Conservation (phyloP, 2,329 filamentous ascomycete genomes). For the Aspergillus vadensis region DNA sequence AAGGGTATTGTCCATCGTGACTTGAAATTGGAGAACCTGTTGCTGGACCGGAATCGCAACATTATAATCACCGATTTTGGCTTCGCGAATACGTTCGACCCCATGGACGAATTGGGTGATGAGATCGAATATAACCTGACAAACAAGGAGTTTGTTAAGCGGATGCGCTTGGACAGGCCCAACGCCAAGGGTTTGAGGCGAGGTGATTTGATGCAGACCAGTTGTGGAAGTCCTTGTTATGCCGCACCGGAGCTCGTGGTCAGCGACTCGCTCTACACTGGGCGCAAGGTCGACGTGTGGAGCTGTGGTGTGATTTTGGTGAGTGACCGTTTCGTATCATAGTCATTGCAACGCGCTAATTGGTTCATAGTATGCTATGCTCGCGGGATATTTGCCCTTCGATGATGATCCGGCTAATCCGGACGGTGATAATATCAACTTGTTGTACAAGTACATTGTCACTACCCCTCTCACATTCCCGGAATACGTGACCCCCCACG, state of each 20-base stretch:
- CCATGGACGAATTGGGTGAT: slow-evolving; percentile 80
- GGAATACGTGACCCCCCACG: slow-evolving; percentile 97
- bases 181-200: slow-evolving; percentile 74
- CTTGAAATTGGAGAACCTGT: slow-evolving; percentile 91
- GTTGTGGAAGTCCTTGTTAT: slow-evolving; percentile 97
- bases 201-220: slow-evolving; percentile 98
- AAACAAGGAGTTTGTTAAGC: slow-evolving; percentile 86
- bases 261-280: slow-evolving; percentile 95
- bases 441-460: slow-evolving; percentile 98
- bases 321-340: slow-evolving; percentile 44
- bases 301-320: slow-evolving; percentile 98
- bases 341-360: background rate
- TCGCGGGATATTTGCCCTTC: slow-evolving; percentile 95
- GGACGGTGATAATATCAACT: slow-evolving; percentile 98
- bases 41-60: slow-evolving; percentile 94
- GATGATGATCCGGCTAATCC: slow-evolving; percentile 98
- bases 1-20: slow-evolving; percentile 98
- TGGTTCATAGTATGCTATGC: slow-evolving; percentile 84
- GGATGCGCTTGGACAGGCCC: slow-evolving; percentile 78
- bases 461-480: slow-evolving; percentile 96
- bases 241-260: slow-evolving; percentile 96
- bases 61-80: slow-evolving; percentile 99
- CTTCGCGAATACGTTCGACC: slow-evolving; percentile 96
- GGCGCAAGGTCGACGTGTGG: slow-evolving; percentile 98
- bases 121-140: slow-evolving; percentile 86